phyloP scores from a whole-genome alignment of 2,329 filamentous ascomycete genomes.

The Talaromyces funiculosus region DNA sequence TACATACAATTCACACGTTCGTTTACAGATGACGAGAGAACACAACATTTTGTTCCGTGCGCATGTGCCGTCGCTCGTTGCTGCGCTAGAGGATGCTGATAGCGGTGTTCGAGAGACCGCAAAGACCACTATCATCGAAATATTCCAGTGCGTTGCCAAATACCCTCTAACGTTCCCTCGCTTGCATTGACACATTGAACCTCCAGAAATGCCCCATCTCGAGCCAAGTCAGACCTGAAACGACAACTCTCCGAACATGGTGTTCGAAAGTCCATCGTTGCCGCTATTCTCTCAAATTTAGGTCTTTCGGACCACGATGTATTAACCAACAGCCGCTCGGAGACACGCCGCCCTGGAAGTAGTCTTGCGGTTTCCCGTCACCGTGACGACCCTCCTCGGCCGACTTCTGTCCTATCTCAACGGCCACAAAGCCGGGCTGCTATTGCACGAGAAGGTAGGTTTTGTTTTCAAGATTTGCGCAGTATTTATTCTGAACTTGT shows the following conservation, averaged over 20 bases:
- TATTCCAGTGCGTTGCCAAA: conserved; percentile 62
- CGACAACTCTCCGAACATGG: conserved; percentile 77
- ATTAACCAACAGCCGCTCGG: conserved; percentile 18
- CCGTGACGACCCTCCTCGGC: conserved; percentile 25
- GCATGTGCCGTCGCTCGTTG: conserved; percentile 78
- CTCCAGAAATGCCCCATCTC: conserved; percentile 65
- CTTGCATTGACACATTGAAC: conserved; percentile 3
- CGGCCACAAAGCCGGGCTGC: conserved; percentile 20
- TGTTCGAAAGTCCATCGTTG: conserved; percentile 78
- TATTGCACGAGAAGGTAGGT: conserved; percentile 17
- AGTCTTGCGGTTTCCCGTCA: conserved; percentile 23
- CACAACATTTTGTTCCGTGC: conserved; percentile 72
- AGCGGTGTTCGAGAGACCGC: conserved; percentile 79
- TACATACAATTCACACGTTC: neutral
- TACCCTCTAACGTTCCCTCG: neutral
- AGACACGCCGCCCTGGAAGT: conserved; percentile 20
- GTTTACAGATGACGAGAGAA: conserved; percentile 67
- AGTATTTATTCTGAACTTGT: conserved; percentile 5
- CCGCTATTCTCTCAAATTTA: conserved; percentile 71
- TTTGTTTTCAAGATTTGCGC: conserved; percentile 12
- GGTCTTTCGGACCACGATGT: conserved; percentile 42
- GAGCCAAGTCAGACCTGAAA: conserved; percentile 83
- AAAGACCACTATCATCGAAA: conserved; percentile 74
- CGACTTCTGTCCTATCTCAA: conserved; percentile 27
- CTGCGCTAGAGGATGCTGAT: conserved; percentile 84